Evolutionary conservation across 768 basidiomycete genomes (phyloP).

Genomic region (Termitomyces sp.): DNA sequence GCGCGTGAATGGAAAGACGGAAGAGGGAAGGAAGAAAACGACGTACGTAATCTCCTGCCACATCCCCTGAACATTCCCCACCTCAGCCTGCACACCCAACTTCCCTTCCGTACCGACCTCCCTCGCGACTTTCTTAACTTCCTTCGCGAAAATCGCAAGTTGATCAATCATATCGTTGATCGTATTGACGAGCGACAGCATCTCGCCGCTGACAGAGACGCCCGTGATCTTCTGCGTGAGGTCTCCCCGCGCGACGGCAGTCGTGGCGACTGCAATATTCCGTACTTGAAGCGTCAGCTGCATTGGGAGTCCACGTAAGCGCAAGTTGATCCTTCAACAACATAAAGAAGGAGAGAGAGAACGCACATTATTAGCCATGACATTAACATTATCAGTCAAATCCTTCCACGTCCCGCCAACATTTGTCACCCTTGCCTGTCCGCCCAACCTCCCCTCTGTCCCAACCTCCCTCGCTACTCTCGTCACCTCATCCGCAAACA

Average conservation of each 20-base stretch:
- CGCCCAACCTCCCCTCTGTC: constrained; percentile 92
- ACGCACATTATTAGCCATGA: constrained; percentile 90
- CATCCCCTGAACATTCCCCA: constrained; percentile 94
- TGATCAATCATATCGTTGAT: constrained; percentile 86
- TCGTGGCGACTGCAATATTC: constrained; percentile 90
- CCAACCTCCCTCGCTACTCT: constrained; percentile 96
- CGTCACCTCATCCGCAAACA: constrained; percentile 79
- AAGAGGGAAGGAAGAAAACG: not conserved
- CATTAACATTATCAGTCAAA: constrained; percentile 92
- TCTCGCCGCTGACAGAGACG: constrained; percentile 92
- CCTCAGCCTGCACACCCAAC: constrained; percentile 95
- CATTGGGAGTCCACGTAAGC: not conserved
- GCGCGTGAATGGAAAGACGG: not conserved
- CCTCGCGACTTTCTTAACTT: constrained; percentile 90
- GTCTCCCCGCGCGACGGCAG: constrained; percentile 92
- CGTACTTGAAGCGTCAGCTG: constrained; percentile 91
- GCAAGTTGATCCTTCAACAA: not conserved
- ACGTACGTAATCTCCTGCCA: constrained; percentile 98
- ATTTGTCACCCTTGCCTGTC: constrained; percentile 89
- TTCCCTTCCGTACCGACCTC: constrained; percentile 99
- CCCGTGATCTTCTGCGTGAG: constrained; percentile 91
- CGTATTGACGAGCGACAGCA: constrained; percentile 93
- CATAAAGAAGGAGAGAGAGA: not conserved
- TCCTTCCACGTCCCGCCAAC: constrained; percentile 98
- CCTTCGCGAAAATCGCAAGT: constrained; percentile 52